Base-by-base conservation (phyloP, 1,284 basidiomycete genomes). In the Heterobasidion annosum region DNA sequence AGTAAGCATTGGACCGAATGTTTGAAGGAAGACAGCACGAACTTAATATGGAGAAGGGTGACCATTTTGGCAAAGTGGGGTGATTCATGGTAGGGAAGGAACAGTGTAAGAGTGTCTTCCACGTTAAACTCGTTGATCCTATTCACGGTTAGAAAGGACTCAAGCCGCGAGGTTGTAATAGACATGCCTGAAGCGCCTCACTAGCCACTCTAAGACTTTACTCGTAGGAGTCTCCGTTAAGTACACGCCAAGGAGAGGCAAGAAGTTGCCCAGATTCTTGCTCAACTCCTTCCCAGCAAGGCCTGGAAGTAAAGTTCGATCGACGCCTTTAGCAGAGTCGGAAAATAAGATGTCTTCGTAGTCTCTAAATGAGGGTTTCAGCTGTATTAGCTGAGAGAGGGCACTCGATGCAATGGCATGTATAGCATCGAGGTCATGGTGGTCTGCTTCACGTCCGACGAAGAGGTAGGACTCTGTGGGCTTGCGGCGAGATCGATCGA, bases 41-140 rank as follows among this genome's bases (percentile, higher is more conserved):
- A 89, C 85, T 78, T 76, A 53, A 97, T 77, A 60, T 88, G 83
- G 56, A 93, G 73, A 62, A 98, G 94, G 3, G 88, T 85, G 44
- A 97, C 76, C 79, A 98, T 91, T 66, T 96, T 95, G 8, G 88
- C 81, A 68, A 99, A 99, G 66, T 98, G 94, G 0, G 90, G 86
- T 2, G 96, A 93, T 61, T 94, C 91, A 65, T 98, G 93, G 67
- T 96, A 98, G 0, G 97, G 97, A 33, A 98, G 70, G 70, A 98
- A 98, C 16, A 93, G 75, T 12, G 85, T 73, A 6, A 99, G 76
- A 18, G 95, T 64, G n/a, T 80, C 77, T 49, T 88, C 77, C 44
- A 94, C 78, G 64, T 98, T 97, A 74, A 98, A 94, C 66, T 98
- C 94, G 67, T 98, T 82, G 42, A 98, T 83, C 64, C 95, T 96